Base-by-base conservation (phyloP, 192 early-diverging fungal species). In the Irineochytrium annulatum region DNA sequence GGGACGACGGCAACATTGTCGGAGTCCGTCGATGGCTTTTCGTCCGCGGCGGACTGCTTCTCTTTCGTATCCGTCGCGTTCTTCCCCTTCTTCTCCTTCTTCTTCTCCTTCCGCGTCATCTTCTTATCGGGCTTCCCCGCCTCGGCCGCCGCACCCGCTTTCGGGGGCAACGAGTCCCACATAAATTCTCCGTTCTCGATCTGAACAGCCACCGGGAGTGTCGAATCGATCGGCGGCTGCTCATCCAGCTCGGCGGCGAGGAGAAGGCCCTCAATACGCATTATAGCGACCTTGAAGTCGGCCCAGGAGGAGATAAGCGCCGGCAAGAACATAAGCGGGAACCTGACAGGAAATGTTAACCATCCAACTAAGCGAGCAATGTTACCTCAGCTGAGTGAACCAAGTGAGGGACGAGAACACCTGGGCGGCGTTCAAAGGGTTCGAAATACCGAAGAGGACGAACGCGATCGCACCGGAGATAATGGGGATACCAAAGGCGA, bases 281-380 rank as follows among this genome's bases (percentile, higher is more conserved):
- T 37, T 16, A 80, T 44, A 4, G 75, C 80, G 24, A 85, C 74
- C 26, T 60, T 66, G 59, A 74, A 74, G 27, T 85, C 83, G 16
- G 73, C 83, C 22, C 59, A 59, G 6, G 63, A 57, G 27, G 68
- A 71, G 6, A 84, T 57, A 1, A 76, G 43, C 32, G 57, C 51
- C 20, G 82, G 79, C 44, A 84, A 39, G 60, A 81, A 81, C 74
- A 84, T 79, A 51, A 84, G 57, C 16, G 81, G 67, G 76, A 82
- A 79, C 43, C 70, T 56, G n/a, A n/a, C n/a, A n/a, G n/a, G n/a
- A n/a, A 44, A 64, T 58, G 41, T 53, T 65, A 20, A 29, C 60
- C 31, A 66, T 75, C 74, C 60, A 73, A 33, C 67, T 52, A 30
- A 53, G 35, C 27, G 76, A 67, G n/a, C n/a, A n/a, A n/a, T 48